These are phyloP conservation scores for Schizosaccharomyces lindneri DNA, from an alignment of 805 yeast genomes.

Conservation along the genomic window DNA sequence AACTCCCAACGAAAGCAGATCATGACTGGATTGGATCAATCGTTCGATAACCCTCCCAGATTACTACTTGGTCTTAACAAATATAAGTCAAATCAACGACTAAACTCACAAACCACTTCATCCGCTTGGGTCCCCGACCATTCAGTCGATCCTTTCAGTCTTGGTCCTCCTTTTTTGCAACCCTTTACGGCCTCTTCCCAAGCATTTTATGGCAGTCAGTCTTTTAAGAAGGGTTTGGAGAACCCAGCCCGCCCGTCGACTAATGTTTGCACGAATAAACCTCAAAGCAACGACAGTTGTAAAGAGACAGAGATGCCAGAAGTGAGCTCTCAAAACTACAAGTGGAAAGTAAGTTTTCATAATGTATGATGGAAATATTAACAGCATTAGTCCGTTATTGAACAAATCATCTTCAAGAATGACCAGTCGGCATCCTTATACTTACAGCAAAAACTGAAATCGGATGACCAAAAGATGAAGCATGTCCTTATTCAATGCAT, in stretches of 20 bases:
- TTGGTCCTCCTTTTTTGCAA: background rate
- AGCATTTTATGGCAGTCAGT: background rate
- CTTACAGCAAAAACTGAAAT: constrained; percentile 17
- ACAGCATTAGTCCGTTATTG: constrained; percentile 8
- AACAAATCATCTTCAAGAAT: constrained; percentile 13
- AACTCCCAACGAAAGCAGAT: too few species aligned
- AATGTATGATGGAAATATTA: background rate
- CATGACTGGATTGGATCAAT: too few species aligned
- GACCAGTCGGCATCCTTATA: constrained; percentile 21
- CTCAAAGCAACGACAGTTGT: background rate
- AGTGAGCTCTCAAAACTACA: background rate
- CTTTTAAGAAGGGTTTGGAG: background rate
- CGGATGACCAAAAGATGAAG: constrained; percentile 8
- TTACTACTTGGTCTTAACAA: too few species aligned
- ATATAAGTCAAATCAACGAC: too few species aligned
- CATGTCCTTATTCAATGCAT: constrained; percentile 11
- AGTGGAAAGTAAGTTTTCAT: background rate
- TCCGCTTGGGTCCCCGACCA: background rate
- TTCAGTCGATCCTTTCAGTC: background rate
- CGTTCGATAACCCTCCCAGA: too few species aligned
- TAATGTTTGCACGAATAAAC: background rate
- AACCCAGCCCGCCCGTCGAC: background rate
- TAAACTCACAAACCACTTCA: background rate
- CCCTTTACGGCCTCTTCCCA: background rate
- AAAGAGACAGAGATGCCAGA: background rate